Evolutionary conservation across 164 flowering plant genomes (phyloP).

Genomic region (Stephania cephalantha): DNA sequence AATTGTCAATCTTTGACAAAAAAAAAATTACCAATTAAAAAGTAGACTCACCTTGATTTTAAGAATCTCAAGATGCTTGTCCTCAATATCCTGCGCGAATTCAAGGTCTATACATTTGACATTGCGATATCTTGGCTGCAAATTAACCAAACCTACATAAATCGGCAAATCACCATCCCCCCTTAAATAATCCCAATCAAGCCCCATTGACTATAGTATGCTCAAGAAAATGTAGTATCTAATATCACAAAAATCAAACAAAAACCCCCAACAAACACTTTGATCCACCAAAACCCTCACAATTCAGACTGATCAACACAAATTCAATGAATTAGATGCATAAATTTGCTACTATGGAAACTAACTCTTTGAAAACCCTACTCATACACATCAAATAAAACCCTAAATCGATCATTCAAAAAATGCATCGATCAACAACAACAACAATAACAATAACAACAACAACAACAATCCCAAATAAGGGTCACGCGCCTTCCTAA

Average conservation of each 20-base stretch:
- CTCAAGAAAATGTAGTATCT: too few species aligned
- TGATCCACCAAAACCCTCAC: not conserved
- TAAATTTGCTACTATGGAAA: too few species aligned
- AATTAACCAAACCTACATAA: not conserved
- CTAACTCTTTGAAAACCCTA: too few species aligned
- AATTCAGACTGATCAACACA: not conserved
- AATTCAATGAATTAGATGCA: too few species aligned
- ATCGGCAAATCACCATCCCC: not conserved
- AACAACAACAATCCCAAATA: too few species aligned
- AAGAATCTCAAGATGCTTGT: slow-evolving; percentile 50
- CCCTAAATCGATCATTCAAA: too few species aligned
- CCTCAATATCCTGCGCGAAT: slow-evolving; percentile 82
- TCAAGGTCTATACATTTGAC: slow-evolving; percentile 67
- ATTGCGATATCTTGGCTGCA: slow-evolving; percentile 60
- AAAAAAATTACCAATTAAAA: not conserved
- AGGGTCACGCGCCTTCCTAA: too few species aligned
- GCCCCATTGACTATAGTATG: not conserved
- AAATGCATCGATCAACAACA: too few species aligned
- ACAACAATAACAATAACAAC: too few species aligned
- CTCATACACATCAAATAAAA: too few species aligned
- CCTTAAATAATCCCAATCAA: not conserved
- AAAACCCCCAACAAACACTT: too few species aligned
- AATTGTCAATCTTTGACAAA: not conserved
- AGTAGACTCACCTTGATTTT: slow-evolving; percentile 44
- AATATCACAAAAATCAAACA: too few species aligned